Evolutionary conservation across 768 basidiomycete genomes (phyloP).

Genomic region (Neoboletus brunneissimus): DNA sequence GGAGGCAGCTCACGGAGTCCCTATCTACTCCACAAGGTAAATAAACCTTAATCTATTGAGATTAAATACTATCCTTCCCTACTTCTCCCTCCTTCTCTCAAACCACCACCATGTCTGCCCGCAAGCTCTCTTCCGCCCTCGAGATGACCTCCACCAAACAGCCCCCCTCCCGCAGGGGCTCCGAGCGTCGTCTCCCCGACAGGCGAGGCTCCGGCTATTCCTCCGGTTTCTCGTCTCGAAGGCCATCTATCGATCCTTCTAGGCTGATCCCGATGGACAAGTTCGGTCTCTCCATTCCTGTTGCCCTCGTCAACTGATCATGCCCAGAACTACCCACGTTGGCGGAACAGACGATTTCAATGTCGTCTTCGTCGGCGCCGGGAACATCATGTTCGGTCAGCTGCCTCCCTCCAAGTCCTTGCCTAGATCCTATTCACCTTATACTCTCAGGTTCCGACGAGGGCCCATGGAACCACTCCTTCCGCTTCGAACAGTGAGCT

Average conservation of each 20-base stretch:
- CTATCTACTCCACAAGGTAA: slow-evolving; percentile 6
- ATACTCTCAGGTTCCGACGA: slow-evolving; percentile 66
- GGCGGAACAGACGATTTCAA: slow-evolving; percentile 79
- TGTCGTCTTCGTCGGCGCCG: slow-evolving; percentile 92
- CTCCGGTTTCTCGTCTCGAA: slow-evolving; percentile 51
- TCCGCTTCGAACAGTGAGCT: slow-evolving; percentile 83
- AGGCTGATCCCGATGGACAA: slow-evolving; percentile 79
- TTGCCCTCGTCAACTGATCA: slow-evolving; percentile 2
- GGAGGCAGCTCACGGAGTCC: not conserved
- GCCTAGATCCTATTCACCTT: slow-evolving; percentile 6
- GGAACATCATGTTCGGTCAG: slow-evolving; percentile 96
- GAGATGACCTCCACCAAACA: slow-evolving; percentile 33
- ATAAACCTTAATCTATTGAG: slow-evolving; percentile 15
- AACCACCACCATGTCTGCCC: slow-evolving; percentile 23
- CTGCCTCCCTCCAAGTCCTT: not conserved
- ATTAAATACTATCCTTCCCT: slow-evolving; percentile 10
- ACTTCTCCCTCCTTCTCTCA: not conserved
- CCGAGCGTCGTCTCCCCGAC: slow-evolving; percentile 43
- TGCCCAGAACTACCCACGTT: slow-evolving; percentile 45
- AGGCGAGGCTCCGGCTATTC: slow-evolving; percentile 48
- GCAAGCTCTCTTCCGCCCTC: slow-evolving; percentile 28
- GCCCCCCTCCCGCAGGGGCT: slow-evolving; percentile 42
- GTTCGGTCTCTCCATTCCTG: slow-evolving; percentile 36
- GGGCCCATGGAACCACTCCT: slow-evolving; percentile 91
- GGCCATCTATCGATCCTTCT: slow-evolving; percentile 74